A percentile compares a stretch with the other conserved stretches of the same genome.
Evolutionary conservation across 257 asterid species (phyloP).

Genomic region (Cordia subcordata): DNA sequence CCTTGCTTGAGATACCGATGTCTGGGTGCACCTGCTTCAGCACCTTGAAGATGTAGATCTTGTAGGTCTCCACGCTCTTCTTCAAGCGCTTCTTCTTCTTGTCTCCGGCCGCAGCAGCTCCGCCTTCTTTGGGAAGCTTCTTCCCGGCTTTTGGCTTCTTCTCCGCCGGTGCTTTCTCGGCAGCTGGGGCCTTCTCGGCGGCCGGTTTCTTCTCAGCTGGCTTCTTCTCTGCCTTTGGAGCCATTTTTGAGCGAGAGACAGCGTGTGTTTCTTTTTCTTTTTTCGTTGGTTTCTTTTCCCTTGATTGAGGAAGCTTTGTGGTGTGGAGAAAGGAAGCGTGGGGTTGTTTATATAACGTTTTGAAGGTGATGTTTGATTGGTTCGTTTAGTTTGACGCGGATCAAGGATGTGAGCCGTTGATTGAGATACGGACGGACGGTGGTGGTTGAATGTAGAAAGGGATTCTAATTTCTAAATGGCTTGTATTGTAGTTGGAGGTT

Average conservation of each 20-base stretch:
- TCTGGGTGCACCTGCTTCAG: constrained; percentile 72
- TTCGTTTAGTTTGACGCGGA: constrained; percentile 15
- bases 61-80: constrained; percentile 59
- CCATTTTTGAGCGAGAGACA: too few relatives aligned
- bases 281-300: too few relatives aligned
- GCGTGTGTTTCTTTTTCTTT: too few relatives aligned
- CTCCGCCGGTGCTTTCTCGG: constrained; percentile 52
- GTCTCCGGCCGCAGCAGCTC: constrained; percentile 40
- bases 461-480: neutral
- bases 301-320: neutral
- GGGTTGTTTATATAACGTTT: constrained; percentile 12
- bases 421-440: constrained; percentile 3
- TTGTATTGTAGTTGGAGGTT: neutral
- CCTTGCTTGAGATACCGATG: constrained; percentile 73
- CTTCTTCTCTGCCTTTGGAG: constrained; percentile 57
- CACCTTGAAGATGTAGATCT: constrained; percentile 78
- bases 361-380: constrained; percentile 25
- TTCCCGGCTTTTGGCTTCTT: constrained; percentile 69
- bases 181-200: constrained; percentile 41
- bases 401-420: constrained; percentile 7
- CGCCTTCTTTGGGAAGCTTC: constrained; percentile 59
- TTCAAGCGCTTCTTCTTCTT: constrained; percentile 56
- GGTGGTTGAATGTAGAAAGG: neutral
- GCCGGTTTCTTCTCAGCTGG: constrained; percentile 69
- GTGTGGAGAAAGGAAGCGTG: neutral